Conservation (phyloP, 176 grass and related monocot species). For the Carex littledalei region DNA sequence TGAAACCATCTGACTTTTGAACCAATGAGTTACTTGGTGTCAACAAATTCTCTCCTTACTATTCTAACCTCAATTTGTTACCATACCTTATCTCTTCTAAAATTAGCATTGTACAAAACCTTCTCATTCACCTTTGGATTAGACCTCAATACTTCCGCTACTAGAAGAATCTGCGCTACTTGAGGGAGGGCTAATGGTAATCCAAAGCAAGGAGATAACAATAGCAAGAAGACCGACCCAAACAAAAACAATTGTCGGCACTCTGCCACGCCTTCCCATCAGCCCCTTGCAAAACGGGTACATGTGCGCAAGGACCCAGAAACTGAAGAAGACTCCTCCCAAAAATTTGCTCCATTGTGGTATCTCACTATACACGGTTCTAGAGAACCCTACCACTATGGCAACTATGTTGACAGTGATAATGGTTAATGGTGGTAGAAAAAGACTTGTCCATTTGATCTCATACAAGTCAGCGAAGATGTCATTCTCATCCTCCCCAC, state of each 20-base stretch:
- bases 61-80: not conserved
- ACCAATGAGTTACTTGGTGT: not conserved
- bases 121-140: not conserved
- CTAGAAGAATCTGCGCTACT: not conserved
- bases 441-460: conserved; percentile 83
- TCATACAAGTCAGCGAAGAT: conserved; percentile 67
- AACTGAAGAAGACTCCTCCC: conserved; percentile 77
- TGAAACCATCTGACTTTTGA: not conserved
- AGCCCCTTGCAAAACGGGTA: conserved; percentile 85
- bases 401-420: conserved; percentile 79
- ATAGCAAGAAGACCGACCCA: conserved; percentile 75
- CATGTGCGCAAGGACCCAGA: conserved; percentile 81
- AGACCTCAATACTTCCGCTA: not conserved
- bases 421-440: conserved; percentile 60
- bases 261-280: conserved; percentile 58
- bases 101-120: not conserved
- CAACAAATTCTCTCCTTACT: not conserved
- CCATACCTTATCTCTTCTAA: not conserved
- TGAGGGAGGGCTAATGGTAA: conserved; percentile 54
- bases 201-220: conserved; percentile 69
- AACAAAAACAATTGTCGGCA: conserved; percentile 64
- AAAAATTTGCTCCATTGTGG: conserved; percentile 81
- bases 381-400: conserved; percentile 62
- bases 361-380: conserved; percentile 68
- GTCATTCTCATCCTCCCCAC: conserved; percentile 66